Evolutionary conservation across 371 early-diverging fungal genomes (phyloP), one percentile per base, ranked within the genome.

Genomic region (Actinomucor elegans): DNA sequence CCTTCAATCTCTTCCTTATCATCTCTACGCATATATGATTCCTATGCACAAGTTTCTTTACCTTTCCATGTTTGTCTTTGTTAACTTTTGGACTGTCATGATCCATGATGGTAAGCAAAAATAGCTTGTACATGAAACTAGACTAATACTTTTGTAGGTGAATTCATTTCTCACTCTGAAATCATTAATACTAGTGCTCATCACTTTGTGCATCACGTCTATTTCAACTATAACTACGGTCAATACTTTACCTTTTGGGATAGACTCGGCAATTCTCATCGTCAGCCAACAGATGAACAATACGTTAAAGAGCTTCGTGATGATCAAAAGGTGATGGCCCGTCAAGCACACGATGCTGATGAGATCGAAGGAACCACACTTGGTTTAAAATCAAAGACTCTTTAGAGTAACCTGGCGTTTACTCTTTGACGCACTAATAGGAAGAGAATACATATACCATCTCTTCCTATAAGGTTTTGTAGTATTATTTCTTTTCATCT

Each of bases 201-300:
- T 63, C 98, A 98, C 69, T 87, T 94, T 15, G 85, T 98, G 29
- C 98, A 98, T 60, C 98, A 98, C 59, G 72, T 94, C 45, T 94
- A 98, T 72, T 98, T 98, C 72, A 96, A 96, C 82, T 96, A 93
- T 81, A 98, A 98, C 80, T 97, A 93, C 60, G 97, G 98, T 5
- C 98, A 98, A 73, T 97, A 95, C 71, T 92, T 93, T 36, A 96
- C 96, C 2, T 67, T 92, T 38, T 91, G 90, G 87, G 93, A 92
- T 64, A 82, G 84, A 38, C 18, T 90, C 29, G 89, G 89, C 56
- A 78, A 78, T 17, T 83, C 91, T 33, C 86, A 90, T 52, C 83
- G 89, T 50, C 77, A 78, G 45, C 92, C 92, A 2, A 80, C 83
- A 1, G 74, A 71, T 15, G 88, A 89, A 51, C 84, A 87, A 52